phyloP scores from a whole-genome alignment of 2,329 filamentous ascomycete genomes.

The Aureobasidium pullulans region DNA sequence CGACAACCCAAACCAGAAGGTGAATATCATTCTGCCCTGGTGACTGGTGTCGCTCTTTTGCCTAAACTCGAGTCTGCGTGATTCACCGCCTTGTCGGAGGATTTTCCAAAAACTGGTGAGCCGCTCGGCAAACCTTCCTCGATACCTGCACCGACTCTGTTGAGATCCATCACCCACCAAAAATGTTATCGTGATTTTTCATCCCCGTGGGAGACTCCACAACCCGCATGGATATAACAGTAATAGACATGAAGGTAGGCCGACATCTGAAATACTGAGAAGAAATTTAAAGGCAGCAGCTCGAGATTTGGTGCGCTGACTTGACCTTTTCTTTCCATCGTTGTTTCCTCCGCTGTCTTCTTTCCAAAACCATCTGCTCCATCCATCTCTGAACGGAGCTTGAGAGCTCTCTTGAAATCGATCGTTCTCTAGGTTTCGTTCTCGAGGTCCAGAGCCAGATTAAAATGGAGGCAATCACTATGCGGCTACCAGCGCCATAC shows the following conservation, averaged over 20 bases:
- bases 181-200: background rate
- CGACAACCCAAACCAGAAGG: background rate
- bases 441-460: background rate
- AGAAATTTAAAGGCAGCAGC: background rate
- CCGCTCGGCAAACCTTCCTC: slow-evolving; percentile 6
- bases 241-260: background rate
- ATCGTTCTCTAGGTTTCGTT: too few species aligned
- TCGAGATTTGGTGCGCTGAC: background rate
- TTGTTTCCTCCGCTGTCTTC: too few species aligned
- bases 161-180: background rate
- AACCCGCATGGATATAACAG: background rate
- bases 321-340: background rate
- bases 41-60: background rate
- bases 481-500: background rate
- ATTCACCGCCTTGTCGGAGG: background rate
- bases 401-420: background rate
- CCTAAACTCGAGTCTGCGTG: background rate
- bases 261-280: background rate
- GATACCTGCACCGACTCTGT: background rate
- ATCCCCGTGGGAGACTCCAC: background rate
- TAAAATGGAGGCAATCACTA: background rate
- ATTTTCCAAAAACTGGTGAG: background rate
- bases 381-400: background rate
- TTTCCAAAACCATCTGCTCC: too few species aligned
- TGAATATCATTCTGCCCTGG: background rate